Evolutionary conservation across 2,329 filamentous ascomycete species (phyloP), one percentile per base, ranked within the genome.

Genomic region (Tolypocladium guangdongense): DNA sequence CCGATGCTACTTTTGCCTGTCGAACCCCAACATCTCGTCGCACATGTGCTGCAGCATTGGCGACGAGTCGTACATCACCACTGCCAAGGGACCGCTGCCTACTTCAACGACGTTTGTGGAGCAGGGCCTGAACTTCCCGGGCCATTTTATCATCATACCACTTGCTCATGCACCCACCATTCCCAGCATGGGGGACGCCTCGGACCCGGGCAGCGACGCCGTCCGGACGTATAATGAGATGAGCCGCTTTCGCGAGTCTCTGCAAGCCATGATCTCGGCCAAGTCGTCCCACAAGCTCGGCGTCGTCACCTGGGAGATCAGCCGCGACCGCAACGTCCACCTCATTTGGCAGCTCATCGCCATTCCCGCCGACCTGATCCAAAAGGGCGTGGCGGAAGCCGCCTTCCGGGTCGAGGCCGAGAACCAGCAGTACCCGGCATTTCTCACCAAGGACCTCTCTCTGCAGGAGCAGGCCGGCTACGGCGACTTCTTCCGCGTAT

Each of bases 311-410:
- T 99, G 90, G 83, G 93, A 97, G 71, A 91, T 99, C 62, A 92
- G 85, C 65, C 85, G 90, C 50, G 77, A 77, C 5, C 80, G 81
- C 51, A 90, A 93, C 52, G 84, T 97, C 53, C 93, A 99, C 66
- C 78, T 86, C 1, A 92, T 97, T 64, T 96, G 91, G 93, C 95
- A 99, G 69, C 87, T 95, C 60, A 73, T 97, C 33, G 90, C 93
- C 1, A 75, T 95, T 0, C 81, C 87, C 0, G 74, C 79, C 0
- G 77, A 86, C 11, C 73, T 89, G 46, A 79, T 96, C 50, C 73
- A 71, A 22, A 82, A 83, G 48, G 87, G 88, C 0, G 75, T 95
- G 1, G 88, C 95, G 0, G 90, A 96, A 66, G 89, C 88, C 0
- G 92, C 86, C 0, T 96, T 99, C 72, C 85, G 86, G 52, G 88